phyloP scores from a whole-genome alignment of 768 basidiomycete genomes.

The Trametes villosa region DNA sequence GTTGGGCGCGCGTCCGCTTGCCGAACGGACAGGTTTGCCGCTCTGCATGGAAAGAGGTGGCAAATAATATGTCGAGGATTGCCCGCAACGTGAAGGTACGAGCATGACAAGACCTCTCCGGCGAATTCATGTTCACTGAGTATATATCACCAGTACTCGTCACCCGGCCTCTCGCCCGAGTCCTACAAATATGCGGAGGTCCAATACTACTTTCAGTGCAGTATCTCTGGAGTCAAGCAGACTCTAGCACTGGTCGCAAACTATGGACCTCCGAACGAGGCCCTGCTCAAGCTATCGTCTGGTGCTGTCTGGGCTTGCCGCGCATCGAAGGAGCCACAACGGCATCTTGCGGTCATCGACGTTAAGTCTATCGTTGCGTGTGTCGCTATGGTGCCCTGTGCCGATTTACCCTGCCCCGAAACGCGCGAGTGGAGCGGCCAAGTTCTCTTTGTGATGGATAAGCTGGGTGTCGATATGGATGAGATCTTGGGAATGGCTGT shows the following conservation, averaged over 20 bases:
- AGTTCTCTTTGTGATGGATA: not conserved
- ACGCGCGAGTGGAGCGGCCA: not conserved
- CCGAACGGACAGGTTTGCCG: conserved; percentile 44
- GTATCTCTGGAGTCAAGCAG: not conserved
- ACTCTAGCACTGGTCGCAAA: conserved; percentile 7
- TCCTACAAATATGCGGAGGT: conserved; percentile 18
- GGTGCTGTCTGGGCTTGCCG: not conserved
- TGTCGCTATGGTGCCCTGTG: conserved; percentile 18
- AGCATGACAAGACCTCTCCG: not conserved
- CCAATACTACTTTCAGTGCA: conserved; percentile 17
- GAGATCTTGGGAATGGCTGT: not conserved
- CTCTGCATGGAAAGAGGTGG: conserved; percentile 37
- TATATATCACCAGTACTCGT: too few species aligned
- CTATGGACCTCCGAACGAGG: not conserved
- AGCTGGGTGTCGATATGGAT: not conserved
- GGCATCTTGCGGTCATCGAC: conserved; percentile 4
- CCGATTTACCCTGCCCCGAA: not conserved
- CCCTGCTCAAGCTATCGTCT: not conserved
- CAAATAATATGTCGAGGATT: conserved; percentile 34
- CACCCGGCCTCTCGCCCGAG: too few species aligned
- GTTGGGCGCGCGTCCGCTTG: conserved; percentile 31
- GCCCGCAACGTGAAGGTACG: conserved; percentile 35
- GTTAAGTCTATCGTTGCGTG: conserved; percentile 5
- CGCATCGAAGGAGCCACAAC: not conserved
- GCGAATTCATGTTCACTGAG: too few species aligned